Percentiles rank a stretch among this genome's conserved stretches.
These are phyloP conservation scores for Sphaerulina vaccinii DNA, from an alignment of 2,329 filamentous ascomycete genomes.

Conservation along the genomic window DNA sequence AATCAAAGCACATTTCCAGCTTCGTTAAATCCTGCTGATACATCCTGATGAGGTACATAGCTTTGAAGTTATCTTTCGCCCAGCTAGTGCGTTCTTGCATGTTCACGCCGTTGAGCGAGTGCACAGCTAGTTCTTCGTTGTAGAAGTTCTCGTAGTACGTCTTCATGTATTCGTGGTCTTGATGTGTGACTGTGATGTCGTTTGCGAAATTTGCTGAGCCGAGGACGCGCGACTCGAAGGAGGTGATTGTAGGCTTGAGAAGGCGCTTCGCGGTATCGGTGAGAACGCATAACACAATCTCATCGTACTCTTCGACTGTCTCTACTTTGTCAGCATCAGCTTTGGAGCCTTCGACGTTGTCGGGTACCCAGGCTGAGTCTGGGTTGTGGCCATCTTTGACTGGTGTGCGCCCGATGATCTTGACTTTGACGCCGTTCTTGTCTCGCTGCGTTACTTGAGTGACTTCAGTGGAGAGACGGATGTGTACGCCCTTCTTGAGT, in stretches of 20 bases:
- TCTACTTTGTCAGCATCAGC: constrained; percentile 44
- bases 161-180: constrained; percentile 63
- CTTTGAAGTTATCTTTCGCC: constrained; percentile 55
- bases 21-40: constrained; percentile 57
- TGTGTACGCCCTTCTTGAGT: constrained; percentile 54
- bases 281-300: constrained; percentile 64
- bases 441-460: constrained; percentile 53
- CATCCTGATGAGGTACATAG: constrained; percentile 66
- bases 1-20: constrained; percentile 67
- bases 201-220: constrained; percentile 69
- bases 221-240: constrained; percentile 65
- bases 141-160: constrained; percentile 66
- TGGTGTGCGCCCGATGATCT: constrained; percentile 45
- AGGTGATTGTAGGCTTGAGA: constrained; percentile 57
- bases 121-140: constrained; percentile 48
- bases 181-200: constrained; percentile 70
- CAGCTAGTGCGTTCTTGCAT: constrained; percentile 45
- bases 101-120: constrained; percentile 42
- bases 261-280: constrained; percentile 59
- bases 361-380: constrained; percentile 45
- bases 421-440: constrained; percentile 53
- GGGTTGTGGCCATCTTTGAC: constrained; percentile 46
- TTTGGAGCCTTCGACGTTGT: constrained; percentile 37
- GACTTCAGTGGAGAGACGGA: constrained; percentile 59
- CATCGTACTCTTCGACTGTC: constrained; percentile 57